These are phyloP conservation scores for Entomortierella parvispora DNA, from an alignment of 192 early-diverging fungal genomes.

Conservation along the genomic window DNA sequence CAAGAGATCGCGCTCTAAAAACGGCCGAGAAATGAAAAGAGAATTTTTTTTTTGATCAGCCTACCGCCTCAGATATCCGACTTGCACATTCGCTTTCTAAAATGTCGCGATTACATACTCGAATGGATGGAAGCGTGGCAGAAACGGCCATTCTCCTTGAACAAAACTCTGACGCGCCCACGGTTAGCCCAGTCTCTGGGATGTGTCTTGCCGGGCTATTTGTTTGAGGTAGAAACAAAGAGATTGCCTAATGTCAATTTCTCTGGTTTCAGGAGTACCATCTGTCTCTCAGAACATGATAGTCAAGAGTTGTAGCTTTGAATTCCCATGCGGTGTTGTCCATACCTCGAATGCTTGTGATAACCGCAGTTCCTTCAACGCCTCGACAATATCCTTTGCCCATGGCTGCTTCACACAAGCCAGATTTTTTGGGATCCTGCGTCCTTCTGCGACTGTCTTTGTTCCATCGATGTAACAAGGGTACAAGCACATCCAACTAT, in stretches of 20 bases:
- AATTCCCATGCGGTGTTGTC: neutral
- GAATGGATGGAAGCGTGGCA: slow-evolving; percentile 57
- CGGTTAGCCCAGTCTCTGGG: slow-evolving; percentile 77
- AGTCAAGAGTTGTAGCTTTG: neutral
- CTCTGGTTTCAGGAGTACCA: no score
- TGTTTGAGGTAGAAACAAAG: neutral
- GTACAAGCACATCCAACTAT: slow-evolving; percentile 78
- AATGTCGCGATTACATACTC: slow-evolving; percentile 61
- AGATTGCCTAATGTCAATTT: neutral
- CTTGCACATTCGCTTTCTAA: neutral
- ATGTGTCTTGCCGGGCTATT: slow-evolving; percentile 66
- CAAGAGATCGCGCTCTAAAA: slow-evolving; percentile 30
- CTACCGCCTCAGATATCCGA: neutral
- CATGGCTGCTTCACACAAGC: slow-evolving; percentile 67
- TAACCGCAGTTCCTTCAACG: slow-evolving; percentile 66
- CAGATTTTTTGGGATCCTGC: slow-evolving; percentile 62
- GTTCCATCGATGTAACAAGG: slow-evolving; percentile 76
- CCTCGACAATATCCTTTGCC: slow-evolving; percentile 71
- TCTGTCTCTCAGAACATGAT: neutral
- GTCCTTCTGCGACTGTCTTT: slow-evolving; percentile 68
- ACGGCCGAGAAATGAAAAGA: no score
- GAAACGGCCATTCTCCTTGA: slow-evolving; percentile 61
- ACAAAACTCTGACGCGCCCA: slow-evolving; percentile 72
- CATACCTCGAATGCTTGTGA: slow-evolving; percentile 73
- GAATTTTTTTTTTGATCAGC: no score